Evolutionary conservation across 306 rosid species (phyloP).

Genomic region (Citrullus colocynthis): DNA sequence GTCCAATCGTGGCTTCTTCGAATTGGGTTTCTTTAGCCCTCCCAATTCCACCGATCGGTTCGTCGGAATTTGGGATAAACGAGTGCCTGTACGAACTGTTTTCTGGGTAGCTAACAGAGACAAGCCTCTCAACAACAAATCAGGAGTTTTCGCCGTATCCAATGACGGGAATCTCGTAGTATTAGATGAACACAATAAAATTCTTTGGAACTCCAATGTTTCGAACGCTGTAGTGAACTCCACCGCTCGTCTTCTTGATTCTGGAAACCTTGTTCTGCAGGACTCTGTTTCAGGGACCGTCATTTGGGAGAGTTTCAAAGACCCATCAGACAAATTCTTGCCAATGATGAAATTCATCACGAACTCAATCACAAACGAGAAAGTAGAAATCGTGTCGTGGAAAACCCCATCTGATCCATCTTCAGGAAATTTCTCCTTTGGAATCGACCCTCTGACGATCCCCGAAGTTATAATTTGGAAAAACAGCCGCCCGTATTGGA

Average conservation of each 20-base stretch:
- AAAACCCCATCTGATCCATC: slow-evolving; percentile 10
- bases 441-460: slow-evolving; percentile 8
- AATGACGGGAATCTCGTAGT: slow-evolving; percentile 8
- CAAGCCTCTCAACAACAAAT: neutral
- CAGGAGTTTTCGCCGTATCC: slow-evolving; percentile 8
- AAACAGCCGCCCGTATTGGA: slow-evolving; percentile 9
- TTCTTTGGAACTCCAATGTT: slow-evolving; percentile 26
- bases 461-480: slow-evolving; percentile 25
- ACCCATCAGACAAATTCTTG: slow-evolving; percentile 14
- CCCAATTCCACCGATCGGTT: neutral
- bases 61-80: slow-evolving; percentile 12
- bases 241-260: slow-evolving; percentile 12
- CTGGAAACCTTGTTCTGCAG: slow-evolving; percentile 25
- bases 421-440: slow-evolving; percentile 9
- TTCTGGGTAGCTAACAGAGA: slow-evolving; percentile 10
- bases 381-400: slow-evolving; percentile 11
- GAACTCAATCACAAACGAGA: slow-evolving; percentile 5
- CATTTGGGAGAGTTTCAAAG: slow-evolving; percentile 30
- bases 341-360: slow-evolving; percentile 11
- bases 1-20: slow-evolving; percentile 8
- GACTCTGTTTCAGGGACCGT: neutral
- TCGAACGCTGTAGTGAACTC: slow-evolving; percentile 12
- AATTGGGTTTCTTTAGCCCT: slow-evolving; percentile 19
- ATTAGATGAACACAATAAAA: slow-evolving; percentile 1
- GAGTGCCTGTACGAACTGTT: neutral